Conservation (phyloP, 208 protist species). For the Wallacemonas sp. region DNA sequence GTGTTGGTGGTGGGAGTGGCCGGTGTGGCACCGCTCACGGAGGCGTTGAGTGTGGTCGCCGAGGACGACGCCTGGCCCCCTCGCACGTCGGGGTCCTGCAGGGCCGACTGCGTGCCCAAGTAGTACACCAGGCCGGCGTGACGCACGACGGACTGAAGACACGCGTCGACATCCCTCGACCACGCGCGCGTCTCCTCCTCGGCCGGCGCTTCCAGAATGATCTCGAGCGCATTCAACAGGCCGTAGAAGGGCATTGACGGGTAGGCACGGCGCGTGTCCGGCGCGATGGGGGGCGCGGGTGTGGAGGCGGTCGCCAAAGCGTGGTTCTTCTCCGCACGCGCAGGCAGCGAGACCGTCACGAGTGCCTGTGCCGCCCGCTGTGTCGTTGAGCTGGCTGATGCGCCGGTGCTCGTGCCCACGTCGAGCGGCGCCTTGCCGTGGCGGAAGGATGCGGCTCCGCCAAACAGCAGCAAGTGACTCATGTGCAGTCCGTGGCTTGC, state of each 20-base stretch:
- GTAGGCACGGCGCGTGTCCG: slow-evolving; percentile 18
- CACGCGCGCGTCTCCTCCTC: slow-evolving; percentile 5
- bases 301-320: not conserved
- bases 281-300: not conserved
- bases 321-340: not conserved
- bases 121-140: slow-evolving; percentile 40
- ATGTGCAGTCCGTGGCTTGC: not conserved
- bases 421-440: slow-evolving; percentile 17
- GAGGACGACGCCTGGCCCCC: not conserved
- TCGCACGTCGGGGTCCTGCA: not conserved
- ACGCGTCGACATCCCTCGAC: slow-evolving; percentile 20
- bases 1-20: too few relatives aligned
- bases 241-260: slow-evolving; percentile 63
- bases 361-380: slow-evolving; percentile 6
- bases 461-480: slow-evolving; percentile 6
- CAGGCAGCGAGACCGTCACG: not conserved
- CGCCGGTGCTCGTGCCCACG: not conserved
- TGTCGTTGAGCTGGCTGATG: too few relatives aligned
- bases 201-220: slow-evolving; percentile 36
- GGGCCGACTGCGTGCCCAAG: slow-evolving; percentile 23
- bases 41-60: not conserved
- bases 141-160: slow-evolving; percentile 17
- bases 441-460: slow-evolving; percentile 20
- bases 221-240: slow-evolving; percentile 34
- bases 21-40: not conserved